Evolutionary conservation across 2,329 filamentous ascomycete genomes (phyloP).

Genomic region (Nothopassalora personata): DNA sequence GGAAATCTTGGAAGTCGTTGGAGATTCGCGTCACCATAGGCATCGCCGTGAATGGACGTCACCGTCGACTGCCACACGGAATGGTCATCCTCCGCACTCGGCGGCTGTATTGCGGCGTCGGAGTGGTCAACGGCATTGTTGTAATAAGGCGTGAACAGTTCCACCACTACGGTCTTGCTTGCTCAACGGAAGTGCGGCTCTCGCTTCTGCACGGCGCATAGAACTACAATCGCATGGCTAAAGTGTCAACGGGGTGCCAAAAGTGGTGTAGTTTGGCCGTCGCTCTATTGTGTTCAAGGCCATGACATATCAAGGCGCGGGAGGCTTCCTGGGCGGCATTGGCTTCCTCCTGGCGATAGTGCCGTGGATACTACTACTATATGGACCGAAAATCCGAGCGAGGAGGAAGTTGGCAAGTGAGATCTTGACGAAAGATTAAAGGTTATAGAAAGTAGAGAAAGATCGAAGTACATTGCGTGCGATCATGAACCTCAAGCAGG

Average conservation of each 20-base stretch:
- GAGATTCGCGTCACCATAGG: not conserved
- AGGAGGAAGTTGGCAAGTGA: conserved; percentile 67
- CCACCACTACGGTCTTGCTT: not conserved
- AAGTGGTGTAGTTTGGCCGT: not conserved
- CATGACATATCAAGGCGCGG: conserved; percentile 65
- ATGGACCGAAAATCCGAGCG: conserved; percentile 67
- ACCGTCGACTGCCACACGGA: not conserved
- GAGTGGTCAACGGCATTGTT: not conserved
- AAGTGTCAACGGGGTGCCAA: not conserved
- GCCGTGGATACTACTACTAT: conserved; percentile 82
- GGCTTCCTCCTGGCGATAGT: conserved; percentile 63
- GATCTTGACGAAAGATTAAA: conserved; percentile 24
- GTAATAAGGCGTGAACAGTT: not conserved
- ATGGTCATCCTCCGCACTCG: not conserved
- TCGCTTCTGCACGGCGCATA: not conserved
- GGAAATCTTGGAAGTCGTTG: not conserved
- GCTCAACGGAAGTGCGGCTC: not conserved
- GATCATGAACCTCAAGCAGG: not conserved
- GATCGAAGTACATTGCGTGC: not conserved
- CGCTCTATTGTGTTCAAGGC: conserved; percentile 61
- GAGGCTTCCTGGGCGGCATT: conserved; percentile 70
- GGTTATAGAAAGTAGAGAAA: not conserved
- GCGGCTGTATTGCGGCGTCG: not conserved
- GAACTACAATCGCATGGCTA: not conserved
- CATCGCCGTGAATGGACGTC: too few species aligned